Evolutionary conservation across 139 green algal species (phyloP), one percentile per base, ranked within the genome.

Genomic region (Pleodorina starrii): DNA sequence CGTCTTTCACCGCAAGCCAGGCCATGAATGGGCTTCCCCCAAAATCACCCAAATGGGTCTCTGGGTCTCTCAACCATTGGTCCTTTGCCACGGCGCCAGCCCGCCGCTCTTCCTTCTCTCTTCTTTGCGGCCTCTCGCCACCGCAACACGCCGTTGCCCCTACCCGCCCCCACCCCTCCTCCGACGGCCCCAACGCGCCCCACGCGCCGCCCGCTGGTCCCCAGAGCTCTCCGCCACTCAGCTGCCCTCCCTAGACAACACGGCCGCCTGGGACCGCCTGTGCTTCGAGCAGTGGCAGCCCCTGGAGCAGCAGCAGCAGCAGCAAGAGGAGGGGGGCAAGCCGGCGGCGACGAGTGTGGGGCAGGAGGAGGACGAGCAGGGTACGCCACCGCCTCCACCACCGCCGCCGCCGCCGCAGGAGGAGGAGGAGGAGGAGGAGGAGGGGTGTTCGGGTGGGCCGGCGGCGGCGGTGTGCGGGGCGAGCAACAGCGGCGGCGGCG

Each of bases 261-360:
- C 42, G 6, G 25, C 54, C 21, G 90, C 71, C 5, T 93, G 90
- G 90, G 80, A 91, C 38, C 79, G 86, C 40, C 36, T 79, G 6
- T 93, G 90, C 82, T 93, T 93, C 44, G 85, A 89, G 16, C 60
- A 89, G 84, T 73, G 50, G 48, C 32, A 89, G 68, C 36, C 36
- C 6, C 50, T 80, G 82, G 66, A 87, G 42, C 60, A 66, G 27
- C 80, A 88, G 32, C 63, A 35, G 63, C 63, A 79, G 80, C 71
- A 90, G 46, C 25, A 50, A 12, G 76, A 1, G 19, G 48, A n/a
- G 9, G 0, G 38, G 77, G 46, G 51, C 32, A 27, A 63, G 27
- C 42, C 40, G 40, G 40, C 17, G 29, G 27, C 23, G 43, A 63
- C 10, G 44, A 7, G 50, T 35, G 4, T 1, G 40, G 3, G 72